These are phyloP conservation scores for Pythium sp. DNA, from an alignment of 352 stramenopile genomes.

Conservation along the genomic window DNA sequence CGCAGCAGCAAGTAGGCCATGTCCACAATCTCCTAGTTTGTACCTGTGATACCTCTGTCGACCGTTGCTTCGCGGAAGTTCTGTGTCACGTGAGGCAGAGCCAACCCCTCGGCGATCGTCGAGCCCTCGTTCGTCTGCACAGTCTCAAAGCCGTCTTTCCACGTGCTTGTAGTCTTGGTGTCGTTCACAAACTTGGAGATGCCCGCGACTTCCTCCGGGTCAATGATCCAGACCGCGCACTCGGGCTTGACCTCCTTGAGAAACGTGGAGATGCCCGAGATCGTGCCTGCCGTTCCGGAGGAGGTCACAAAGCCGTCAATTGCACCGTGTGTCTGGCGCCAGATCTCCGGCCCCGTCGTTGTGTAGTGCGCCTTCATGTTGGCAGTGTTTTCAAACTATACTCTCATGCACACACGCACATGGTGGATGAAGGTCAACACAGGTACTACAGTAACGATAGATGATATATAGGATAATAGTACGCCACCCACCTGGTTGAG, in stretches of 20 bases:
- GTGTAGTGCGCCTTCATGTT: constrained; percentile 74
- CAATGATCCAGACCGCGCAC: constrained; percentile 68
- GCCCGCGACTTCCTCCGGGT: constrained; percentile 78
- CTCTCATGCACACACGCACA: background rate
- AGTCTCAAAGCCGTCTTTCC: constrained; percentile 90
- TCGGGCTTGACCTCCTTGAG: constrained; percentile 85
- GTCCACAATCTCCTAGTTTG: constrained; percentile 92
- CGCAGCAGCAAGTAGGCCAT: constrained; percentile 91
- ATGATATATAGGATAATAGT: background rate
- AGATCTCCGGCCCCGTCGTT: constrained; percentile 88
- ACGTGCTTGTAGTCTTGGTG: constrained; percentile 41
- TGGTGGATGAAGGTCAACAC: background rate
- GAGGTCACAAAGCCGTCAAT: constrained; percentile 93
- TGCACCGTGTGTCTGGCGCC: constrained; percentile 79
- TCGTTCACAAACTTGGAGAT: constrained; percentile 86
- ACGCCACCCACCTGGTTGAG: constrained; percentile 41
- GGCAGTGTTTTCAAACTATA: constrained; percentile 71
- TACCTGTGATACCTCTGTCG: constrained; percentile 90
- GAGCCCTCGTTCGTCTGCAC: constrained; percentile 71
- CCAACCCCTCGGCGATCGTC: constrained; percentile 95
- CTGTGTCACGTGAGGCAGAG: constrained; percentile 88
- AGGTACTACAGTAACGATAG: background rate
- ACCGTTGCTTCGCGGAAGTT: constrained; percentile 90
- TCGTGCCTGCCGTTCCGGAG: constrained; percentile 89
- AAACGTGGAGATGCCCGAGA: constrained; percentile 91